phyloP scores from a whole-genome alignment of 306 rosid species.

The Pyrus bretschneideri region DNA sequence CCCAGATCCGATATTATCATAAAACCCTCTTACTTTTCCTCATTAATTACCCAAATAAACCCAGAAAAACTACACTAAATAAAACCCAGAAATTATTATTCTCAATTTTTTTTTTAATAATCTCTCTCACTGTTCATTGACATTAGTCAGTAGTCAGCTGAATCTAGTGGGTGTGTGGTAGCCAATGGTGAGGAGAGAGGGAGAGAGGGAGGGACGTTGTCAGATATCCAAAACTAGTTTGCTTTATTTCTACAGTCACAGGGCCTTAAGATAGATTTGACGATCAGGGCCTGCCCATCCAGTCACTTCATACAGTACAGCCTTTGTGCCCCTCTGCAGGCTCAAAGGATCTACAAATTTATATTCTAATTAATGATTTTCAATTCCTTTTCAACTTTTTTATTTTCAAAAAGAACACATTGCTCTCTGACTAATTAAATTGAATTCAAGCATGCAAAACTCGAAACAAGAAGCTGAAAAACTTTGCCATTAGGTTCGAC shows the following conservation, averaged over 20 bases:
- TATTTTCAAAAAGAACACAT: neutral
- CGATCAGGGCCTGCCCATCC: conserved; percentile 61
- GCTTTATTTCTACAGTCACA: conserved; percentile 29
- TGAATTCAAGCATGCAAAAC: neutral
- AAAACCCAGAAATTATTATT: conserved; percentile 9
- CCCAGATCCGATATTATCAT: conserved; percentile 20
- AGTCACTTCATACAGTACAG: conserved; percentile 65
- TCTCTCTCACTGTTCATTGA: neutral
- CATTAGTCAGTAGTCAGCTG: conserved; percentile 12
- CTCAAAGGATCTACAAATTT: conserved; percentile 14
- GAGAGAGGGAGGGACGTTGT: neutral
- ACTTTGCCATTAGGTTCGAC: neutral
- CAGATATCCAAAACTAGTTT: conserved; percentile 32
- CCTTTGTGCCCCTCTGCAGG: conserved; percentile 42
- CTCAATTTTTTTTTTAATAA: neutral
- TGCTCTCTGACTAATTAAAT: too few species aligned
- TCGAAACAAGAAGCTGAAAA: neutral
- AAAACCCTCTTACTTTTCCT: neutral
- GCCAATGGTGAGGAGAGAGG: conserved; percentile 14
- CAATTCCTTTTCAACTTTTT: conserved; percentile 1
- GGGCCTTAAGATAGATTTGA: conserved; percentile 54
- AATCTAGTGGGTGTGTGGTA: conserved; percentile 24
- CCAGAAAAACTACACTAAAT: neutral
- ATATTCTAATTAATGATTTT: conserved; percentile 1
- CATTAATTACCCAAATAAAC: neutral